phyloP scores from a whole-genome alignment of 176 grass and related monocot species.

The Zea mays region Zm-B73-REFERENCE-NAM-5.0 NC_050097.1:204347001-204347500 shows the following conservation, averaged over 20 bases:
- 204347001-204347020: not conserved
- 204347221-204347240: conserved; percentile 91
- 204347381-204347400: conserved; percentile 37
- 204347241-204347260: conserved; percentile 88
- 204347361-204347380: conserved; percentile 81
- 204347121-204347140: conserved; percentile 84
- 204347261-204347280: conserved; percentile 74
- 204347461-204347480: conserved; percentile 77
- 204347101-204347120: conserved; percentile 85
- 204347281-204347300: conserved; percentile 38
- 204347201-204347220: conserved; percentile 64
- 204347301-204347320: conserved; percentile 64
- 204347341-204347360: conserved; percentile 57
- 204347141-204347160: conserved; percentile 79
- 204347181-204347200: conserved; percentile 85
- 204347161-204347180: conserved; percentile 89
- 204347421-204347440: conserved; percentile 68
- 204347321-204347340: conserved; percentile 63
- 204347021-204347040: conserved; percentile 67
- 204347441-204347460: conserved; percentile 74
- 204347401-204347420: conserved; percentile 54
- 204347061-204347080: conserved; percentile 70
- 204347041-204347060: conserved; percentile 71
- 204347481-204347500: conserved; percentile 92
- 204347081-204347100: conserved; percentile 94